Evolutionary conservation across 257 asterid species (phyloP).

Genomic region (Primulina huaijiensis): DNA sequence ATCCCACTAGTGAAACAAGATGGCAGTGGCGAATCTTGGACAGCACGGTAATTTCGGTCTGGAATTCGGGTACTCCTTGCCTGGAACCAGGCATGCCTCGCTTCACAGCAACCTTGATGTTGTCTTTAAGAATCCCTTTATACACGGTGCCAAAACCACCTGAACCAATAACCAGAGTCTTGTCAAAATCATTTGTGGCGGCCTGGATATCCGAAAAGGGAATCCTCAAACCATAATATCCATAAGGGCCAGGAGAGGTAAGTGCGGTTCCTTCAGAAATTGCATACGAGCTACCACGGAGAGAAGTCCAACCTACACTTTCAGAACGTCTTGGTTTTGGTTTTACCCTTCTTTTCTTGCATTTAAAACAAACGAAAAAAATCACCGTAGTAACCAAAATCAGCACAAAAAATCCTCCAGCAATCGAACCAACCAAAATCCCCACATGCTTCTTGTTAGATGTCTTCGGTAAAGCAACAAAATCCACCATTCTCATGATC

Average conservation of each 20-base stretch:
- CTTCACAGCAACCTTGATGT: slow-evolving; percentile 60
- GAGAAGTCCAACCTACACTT: slow-evolving; percentile 61
- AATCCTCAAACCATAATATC: slow-evolving; percentile 51
- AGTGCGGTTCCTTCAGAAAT: slow-evolving; percentile 42
- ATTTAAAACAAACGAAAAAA: slow-evolving; percentile 27
- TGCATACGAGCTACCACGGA: slow-evolving; percentile 55
- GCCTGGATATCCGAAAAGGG: slow-evolving; percentile 52
- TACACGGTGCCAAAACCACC: slow-evolving; percentile 75
- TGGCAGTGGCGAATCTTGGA: slow-evolving; percentile 72
- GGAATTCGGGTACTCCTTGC: slow-evolving; percentile 78
- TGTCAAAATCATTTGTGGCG: slow-evolving; percentile 65
- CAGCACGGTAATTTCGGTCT: slow-evolving; percentile 56
- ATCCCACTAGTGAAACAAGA: slow-evolving; percentile 70
- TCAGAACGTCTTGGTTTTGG: slow-evolving; percentile 36
- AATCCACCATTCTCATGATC: slow-evolving; percentile 61
- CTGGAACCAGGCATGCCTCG: slow-evolving; percentile 64
- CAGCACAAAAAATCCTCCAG: slow-evolving; percentile 42
- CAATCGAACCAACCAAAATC: slow-evolving; percentile 40
- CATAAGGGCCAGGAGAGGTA: slow-evolving; percentile 49
- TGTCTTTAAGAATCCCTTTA: slow-evolving; percentile 51
- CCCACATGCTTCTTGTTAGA: slow-evolving; percentile 33
- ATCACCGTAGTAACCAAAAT: slow-evolving; percentile 28
- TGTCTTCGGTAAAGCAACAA: slow-evolving; percentile 20
- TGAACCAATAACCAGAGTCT: slow-evolving; percentile 51
- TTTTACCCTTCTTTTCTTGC: slow-evolving; percentile 35